Base-by-base conservation (phyloP, 2,329 filamentous ascomycete species). In the Blastomyces parvus region DNA sequence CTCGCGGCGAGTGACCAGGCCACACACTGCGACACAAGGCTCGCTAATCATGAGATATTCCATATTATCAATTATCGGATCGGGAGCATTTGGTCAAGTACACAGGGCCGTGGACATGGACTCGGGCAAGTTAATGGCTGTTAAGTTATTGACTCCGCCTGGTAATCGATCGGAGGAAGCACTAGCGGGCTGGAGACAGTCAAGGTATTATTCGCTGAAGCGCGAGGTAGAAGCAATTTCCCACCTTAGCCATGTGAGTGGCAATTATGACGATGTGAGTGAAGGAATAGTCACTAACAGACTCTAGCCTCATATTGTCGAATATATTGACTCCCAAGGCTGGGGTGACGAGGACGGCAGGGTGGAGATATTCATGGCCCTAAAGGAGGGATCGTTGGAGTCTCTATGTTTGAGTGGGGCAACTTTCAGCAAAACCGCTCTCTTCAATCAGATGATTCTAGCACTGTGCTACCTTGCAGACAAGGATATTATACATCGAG, bases 401-500 rank as follows among this genome's bases (percentile, higher is more conserved):
- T 19, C 25, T 11, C 17, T 55, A 36, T 33, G 27, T 8, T 6
- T 7, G 30, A 27, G 8, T 8, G 27, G 25, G 33, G 2, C 59
- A 3, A 14, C n/a, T 55, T 55, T n/a, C 19, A 33, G 4, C 90
- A 30, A 30, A 30, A 5, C 90, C 64, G 90, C 90, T 76, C 91
- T 91, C 74, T 92, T 96, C 79, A 91, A 94, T 77, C 91, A 74
- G 61, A 67, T 74, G 30, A 63, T 74, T 30, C 67, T 70, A 2
- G 73, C 69, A 0, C 58, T 74, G 4, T 60, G 64, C 1, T 74
- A 96, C 72, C 90, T 97, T 40, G 93, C 97, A 72, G 83, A 86
- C 2, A 81, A 90, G 36, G 88, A 88, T 55, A 91, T 96, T 70
- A 92, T 97, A 0, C 93, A 97, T 74, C 88, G 93, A 58, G 92